phyloP scores from a whole-genome alignment of 306 rosid genomes.

The Cucurbita moschata region DNA sequence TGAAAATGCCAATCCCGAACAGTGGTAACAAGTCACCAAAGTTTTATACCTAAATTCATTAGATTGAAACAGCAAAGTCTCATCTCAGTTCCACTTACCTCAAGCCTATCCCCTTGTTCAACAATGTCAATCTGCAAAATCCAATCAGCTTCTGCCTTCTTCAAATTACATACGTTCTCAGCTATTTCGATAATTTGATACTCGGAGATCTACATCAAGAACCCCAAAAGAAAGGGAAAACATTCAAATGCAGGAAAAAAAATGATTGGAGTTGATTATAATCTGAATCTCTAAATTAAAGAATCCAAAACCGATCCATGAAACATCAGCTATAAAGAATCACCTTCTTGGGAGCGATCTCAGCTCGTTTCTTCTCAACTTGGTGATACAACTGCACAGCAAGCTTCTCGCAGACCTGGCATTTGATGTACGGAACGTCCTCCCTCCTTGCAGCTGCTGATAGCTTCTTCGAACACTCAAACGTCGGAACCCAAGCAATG shows the following conservation, averaged over 20 bases:
- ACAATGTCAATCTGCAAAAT: conserved; percentile 70
- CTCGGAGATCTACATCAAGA: conserved; percentile 62
- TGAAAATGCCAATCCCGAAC: background rate
- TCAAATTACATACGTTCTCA: conserved; percentile 87
- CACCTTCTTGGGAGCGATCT: conserved; percentile 83
- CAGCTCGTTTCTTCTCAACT: conserved; percentile 55
- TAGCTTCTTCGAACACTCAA: conserved; percentile 53
- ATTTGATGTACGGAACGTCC: conserved; percentile 66
- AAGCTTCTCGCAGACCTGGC: conserved; percentile 84
- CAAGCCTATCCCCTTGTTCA: conserved; percentile 58
- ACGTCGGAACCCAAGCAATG: conserved; percentile 34
- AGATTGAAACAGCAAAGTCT: background rate
- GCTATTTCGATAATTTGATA: conserved; percentile 77
- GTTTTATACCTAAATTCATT: background rate
- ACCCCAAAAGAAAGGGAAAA: background rate
- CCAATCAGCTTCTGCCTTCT: conserved; percentile 92
- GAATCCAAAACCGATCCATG: background rate
- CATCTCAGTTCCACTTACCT: conserved; percentile 30
- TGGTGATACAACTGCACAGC: conserved; percentile 57
- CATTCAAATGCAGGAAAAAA: background rate
- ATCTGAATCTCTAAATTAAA: conserved; percentile 9
- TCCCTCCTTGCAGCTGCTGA: conserved; percentile 55
- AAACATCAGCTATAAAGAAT: conserved; percentile 6
- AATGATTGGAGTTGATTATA: conserved; percentile 3
- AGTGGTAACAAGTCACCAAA: background rate